These are phyloP conservation scores for Colletotrichum tropicale DNA, from an alignment of 2,329 filamentous ascomycete species.

Conservation along the genomic window DNA sequence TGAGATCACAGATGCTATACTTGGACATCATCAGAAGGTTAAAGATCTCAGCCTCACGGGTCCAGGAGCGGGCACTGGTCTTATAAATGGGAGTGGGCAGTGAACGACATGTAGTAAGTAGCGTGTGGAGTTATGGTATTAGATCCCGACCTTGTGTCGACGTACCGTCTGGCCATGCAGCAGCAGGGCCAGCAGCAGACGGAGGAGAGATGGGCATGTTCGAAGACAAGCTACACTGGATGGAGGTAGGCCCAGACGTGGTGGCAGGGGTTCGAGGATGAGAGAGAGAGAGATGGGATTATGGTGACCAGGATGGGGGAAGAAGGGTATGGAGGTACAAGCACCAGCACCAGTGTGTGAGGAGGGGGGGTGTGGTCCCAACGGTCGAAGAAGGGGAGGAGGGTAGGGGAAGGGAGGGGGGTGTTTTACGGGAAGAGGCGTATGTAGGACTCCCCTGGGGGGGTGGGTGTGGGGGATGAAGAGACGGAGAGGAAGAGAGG, in stretches of 20 bases:
- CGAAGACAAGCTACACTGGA: conserved; percentile 20
- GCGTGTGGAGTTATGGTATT: conserved; percentile 9
- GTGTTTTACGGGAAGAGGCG: background rate
- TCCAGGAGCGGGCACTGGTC: conserved; percentile 20
- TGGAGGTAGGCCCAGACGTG: conserved; percentile 9
- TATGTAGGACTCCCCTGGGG: background rate
- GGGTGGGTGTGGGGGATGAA: background rate
- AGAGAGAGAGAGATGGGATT: conserved; percentile 9
- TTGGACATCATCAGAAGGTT: conserved; percentile 25
- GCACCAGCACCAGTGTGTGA: conserved; percentile 9
- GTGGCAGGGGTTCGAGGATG: conserved; percentile 14
- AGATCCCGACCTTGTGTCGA: conserved; percentile 14
- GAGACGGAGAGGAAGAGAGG: background rate
- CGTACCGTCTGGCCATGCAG: background rate
- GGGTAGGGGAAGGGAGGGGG: background rate
- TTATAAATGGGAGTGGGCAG: conserved; percentile 24
- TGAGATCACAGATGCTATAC: conserved; percentile 22
- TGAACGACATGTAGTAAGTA: conserved; percentile 5
- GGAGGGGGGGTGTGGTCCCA: background rate
- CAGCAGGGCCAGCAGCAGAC: background rate
- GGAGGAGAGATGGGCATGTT: conserved; percentile 14
- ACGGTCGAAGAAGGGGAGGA: background rate
- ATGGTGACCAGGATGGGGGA: conserved; percentile 8
- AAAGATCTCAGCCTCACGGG: conserved; percentile 24
- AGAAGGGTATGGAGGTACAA: conserved; percentile 6